Evolutionary conservation across 2,329 filamentous ascomycete species (phyloP).

Genomic region (Fusarium mundagurra): DNA sequence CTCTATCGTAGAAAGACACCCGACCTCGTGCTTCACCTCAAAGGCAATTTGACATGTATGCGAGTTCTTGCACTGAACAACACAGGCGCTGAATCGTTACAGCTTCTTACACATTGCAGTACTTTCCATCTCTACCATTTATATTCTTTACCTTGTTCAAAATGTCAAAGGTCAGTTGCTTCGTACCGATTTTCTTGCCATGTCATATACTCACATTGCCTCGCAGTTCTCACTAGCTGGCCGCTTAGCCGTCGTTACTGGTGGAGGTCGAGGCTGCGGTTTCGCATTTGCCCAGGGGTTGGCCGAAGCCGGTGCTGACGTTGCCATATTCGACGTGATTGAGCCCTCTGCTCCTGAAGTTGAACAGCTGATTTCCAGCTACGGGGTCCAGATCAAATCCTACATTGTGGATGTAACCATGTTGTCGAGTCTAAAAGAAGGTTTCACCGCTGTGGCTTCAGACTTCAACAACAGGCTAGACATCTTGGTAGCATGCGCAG

Average conservation of each 20-base stretch:
- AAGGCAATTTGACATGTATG: background rate
- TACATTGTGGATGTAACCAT: slow-evolving; percentile 62
- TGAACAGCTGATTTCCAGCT: slow-evolving; percentile 54
- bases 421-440: slow-evolving; percentile 61
- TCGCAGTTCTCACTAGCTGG: slow-evolving; percentile 57
- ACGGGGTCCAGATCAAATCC: slow-evolving; percentile 53
- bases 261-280: slow-evolving; percentile 70
- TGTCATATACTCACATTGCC: background rate
- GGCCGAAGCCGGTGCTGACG: slow-evolving; percentile 63
- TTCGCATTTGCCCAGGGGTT: slow-evolving; percentile 68
- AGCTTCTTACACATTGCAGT: no score
- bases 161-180: background rate
- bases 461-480: slow-evolving; percentile 61
- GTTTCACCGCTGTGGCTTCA: slow-evolving; percentile 55
- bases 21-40: background rate
- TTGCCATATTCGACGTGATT: slow-evolving; percentile 70
- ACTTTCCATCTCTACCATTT: background rate
- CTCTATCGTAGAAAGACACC: background rate
- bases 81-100: no score
- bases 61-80: background rate
- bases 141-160: background rate
- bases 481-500: slow-evolving; percentile 67
- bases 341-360: slow-evolving; percentile 57
- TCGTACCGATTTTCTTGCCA: background rate
- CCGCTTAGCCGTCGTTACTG: slow-evolving; percentile 55